phyloP scores from a whole-genome alignment of 2,329 filamentous ascomycete species.

The Pseudocercospora vitis region DNA sequence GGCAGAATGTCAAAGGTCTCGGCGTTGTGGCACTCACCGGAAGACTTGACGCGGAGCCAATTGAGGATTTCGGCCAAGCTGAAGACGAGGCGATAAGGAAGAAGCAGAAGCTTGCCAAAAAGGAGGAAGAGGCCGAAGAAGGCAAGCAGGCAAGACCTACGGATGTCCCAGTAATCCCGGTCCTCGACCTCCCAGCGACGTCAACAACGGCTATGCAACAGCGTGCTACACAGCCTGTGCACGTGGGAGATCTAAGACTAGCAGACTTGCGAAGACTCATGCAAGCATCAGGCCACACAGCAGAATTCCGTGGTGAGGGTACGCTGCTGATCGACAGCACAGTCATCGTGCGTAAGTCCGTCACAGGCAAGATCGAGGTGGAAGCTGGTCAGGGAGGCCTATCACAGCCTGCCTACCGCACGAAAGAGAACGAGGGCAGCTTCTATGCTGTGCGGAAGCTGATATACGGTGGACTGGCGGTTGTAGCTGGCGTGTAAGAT shows the following conservation, averaged over 20 bases:
- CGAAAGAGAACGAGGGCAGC: conserved; percentile 56
- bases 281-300: conserved; percentile 76
- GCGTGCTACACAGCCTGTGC: conserved; percentile 74
- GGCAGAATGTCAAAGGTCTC: conserved; percentile 89
- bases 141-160: not conserved
- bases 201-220: conserved; percentile 42
- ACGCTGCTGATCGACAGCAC: conserved; percentile 84
- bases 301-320: conserved; percentile 91
- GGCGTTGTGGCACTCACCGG: conserved; percentile 93
- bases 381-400: conserved; percentile 66
- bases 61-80: conserved; percentile 38
- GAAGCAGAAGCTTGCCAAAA: conserved; percentile 56
- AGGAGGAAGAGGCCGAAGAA: conserved; percentile 30
- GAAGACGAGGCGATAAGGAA: conserved; percentile 42
- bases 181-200: conserved; percentile 61
- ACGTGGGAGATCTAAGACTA: conserved; percentile 88
- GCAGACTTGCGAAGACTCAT: conserved; percentile 84
- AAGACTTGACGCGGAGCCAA: conserved; percentile 55
- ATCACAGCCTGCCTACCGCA: conserved; percentile 40
- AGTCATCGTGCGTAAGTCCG: conserved; percentile 85
- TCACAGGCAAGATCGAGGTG: conserved; percentile 73
- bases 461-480: conserved; percentile 91
- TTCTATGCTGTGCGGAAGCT: conserved; percentile 86
- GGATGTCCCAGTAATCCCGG: conserved; percentile 42
- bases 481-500: conserved; percentile 66